Percentiles rank a stretch among this genome's conserved stretches.
These are phyloP conservation scores for Pueraria montana DNA, from an alignment of 306 rosid species.

Conservation along the genomic window DNA sequence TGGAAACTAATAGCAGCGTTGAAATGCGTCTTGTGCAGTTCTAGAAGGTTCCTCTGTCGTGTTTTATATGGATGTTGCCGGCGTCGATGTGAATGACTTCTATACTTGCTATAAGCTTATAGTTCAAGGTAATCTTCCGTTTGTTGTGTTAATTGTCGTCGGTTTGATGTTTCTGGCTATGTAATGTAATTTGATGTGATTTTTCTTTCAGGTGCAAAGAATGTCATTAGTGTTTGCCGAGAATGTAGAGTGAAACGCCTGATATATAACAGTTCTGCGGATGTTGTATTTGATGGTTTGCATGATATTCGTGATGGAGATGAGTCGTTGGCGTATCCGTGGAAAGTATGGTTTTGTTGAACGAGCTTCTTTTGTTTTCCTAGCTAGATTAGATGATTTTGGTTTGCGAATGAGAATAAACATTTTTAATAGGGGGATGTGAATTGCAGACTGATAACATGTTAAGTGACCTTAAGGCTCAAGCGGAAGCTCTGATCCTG, in stretches of 20 bases:
- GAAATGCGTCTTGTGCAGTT: constrained; percentile 62
- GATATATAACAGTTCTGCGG: constrained; percentile 86
- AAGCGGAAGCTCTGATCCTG: constrained; percentile 86
- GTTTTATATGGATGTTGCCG: constrained; percentile 70
- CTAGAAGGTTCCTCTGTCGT: constrained; percentile 84
- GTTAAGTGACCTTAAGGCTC: constrained; percentile 82
- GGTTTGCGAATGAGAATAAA: constrained; percentile 40
- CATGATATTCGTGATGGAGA: constrained; percentile 60
- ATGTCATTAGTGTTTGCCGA: constrained; percentile 82
- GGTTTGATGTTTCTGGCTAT: constrained; percentile 23
- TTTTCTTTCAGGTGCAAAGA: constrained; percentile 73
- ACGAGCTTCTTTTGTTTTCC: constrained; percentile 30
- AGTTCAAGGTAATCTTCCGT: constrained; percentile 73
- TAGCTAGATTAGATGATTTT: constrained; percentile 17
- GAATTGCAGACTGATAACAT: constrained; percentile 70
- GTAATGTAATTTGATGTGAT: constrained; percentile 44
- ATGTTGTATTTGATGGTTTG: constrained; percentile 77
- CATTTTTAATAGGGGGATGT: constrained; percentile 34
- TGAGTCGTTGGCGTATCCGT: constrained; percentile 66
- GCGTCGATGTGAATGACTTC: constrained; percentile 59
- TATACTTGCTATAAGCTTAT: constrained; percentile 64
- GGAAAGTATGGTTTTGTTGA: constrained; percentile 69
- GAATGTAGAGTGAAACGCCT: constrained; percentile 81
- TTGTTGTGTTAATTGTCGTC: neutral
- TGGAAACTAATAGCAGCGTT: constrained; percentile 38